A percentile compares a stretch with the other conserved stretches of the same genome.
Conservation (phyloP, 139 green algal species). For the Chlorella sorokiniana region DNA sequence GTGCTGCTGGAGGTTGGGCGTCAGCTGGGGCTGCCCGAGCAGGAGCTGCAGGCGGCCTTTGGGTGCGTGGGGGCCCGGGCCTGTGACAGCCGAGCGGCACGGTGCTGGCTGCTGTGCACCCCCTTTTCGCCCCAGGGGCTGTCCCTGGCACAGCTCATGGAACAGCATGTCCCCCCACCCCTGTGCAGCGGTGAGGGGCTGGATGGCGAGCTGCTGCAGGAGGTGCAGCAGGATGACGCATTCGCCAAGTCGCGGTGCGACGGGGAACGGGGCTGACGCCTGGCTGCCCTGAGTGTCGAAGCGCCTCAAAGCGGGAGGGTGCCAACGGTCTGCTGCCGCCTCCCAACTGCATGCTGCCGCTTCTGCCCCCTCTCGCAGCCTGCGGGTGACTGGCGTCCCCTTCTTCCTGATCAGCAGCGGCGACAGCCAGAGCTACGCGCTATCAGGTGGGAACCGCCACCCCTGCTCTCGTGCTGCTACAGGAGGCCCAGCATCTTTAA, state of each 20-base stretch:
- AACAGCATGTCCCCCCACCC: neutral
- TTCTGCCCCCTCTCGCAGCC: neutral
- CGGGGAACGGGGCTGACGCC: no score
- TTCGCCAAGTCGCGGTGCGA: constrained; percentile 19
- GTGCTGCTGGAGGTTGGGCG: constrained; percentile 24
- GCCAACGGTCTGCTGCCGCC: neutral
- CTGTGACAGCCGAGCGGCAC: neutral
- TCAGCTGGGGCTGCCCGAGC: constrained; percentile 15
- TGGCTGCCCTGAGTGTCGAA: neutral
- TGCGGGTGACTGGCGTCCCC: constrained; percentile 25
- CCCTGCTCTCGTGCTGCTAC: neutral
- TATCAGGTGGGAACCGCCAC: neutral
- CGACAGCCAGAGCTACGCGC: constrained; percentile 12
- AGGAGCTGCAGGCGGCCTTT: constrained; percentile 17
- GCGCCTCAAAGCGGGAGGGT: neutral
- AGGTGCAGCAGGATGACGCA: constrained; percentile 12
- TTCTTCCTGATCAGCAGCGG: constrained; percentile 21
- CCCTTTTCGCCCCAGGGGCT: neutral
- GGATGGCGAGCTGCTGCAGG: constrained; percentile 11
- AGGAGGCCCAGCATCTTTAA: neutral
- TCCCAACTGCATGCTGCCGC: neutral
- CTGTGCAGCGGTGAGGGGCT: neutral
- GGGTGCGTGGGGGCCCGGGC: neutral
- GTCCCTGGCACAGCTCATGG: neutral
- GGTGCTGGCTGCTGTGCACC: neutral